Percentiles rank a stretch among this genome's conserved stretches.
Evolutionary conservation across 148 eudicot genomes (phyloP).

Genomic region (Heliamphora exappendiculata): DNA sequence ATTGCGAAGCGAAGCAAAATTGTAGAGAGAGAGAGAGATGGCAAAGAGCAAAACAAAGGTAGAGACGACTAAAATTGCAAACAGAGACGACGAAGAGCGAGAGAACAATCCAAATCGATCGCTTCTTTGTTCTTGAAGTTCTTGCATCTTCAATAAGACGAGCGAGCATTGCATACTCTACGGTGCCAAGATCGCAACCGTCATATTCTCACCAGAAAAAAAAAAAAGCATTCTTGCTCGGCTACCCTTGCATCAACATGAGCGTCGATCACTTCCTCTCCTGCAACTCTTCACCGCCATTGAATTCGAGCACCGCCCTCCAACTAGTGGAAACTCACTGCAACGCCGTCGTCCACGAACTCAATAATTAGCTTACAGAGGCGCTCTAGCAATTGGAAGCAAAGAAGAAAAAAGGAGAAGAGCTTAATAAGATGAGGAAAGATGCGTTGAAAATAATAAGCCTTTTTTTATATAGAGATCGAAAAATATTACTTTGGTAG

Average conservation of each 20-base stretch:
- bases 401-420: constrained; percentile 7
- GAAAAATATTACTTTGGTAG: too few species aligned
- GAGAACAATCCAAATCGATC: too few species aligned
- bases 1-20: too few species aligned
- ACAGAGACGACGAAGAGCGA: too few species aligned
- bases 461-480: too few species aligned
- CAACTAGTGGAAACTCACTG: constrained; percentile 9
- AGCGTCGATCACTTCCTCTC: constrained; percentile 12
- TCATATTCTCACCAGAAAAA: constrained; percentile 21
- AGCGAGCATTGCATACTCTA: constrained; percentile 30
- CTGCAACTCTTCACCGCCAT: neutral
- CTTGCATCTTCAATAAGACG: constrained; percentile 34
- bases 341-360: neutral
- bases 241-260: constrained; percentile 20
- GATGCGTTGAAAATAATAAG: too few species aligned
- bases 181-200: constrained; percentile 17
- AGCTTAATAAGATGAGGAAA: too few species aligned
- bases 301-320: too few species aligned
- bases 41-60: too few species aligned
- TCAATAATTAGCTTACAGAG: constrained; percentile 9
- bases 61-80: too few species aligned
- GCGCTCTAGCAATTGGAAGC: neutral
- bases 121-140: too few species aligned
- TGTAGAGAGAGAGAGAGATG: too few species aligned
- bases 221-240: constrained; percentile 20